These are phyloP conservation scores for Endotrypanum monterogeii DNA, from an alignment of 208 protist species.

Conservation along the genomic window DNA sequence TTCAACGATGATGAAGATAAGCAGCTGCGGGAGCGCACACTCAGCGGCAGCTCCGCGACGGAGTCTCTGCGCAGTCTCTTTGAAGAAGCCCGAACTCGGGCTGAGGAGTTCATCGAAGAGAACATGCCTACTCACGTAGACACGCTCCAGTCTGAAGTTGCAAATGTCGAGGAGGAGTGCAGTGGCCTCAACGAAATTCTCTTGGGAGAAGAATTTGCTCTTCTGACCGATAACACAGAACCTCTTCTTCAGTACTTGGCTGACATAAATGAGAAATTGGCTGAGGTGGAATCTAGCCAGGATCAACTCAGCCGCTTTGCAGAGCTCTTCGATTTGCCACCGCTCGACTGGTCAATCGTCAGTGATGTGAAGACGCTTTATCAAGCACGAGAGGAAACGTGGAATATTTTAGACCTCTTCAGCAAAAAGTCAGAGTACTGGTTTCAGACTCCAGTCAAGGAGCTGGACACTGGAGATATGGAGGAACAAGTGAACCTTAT, in stretches of 20 bases:
- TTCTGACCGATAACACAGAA: constrained; percentile 77
- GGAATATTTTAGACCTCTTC: constrained; percentile 83
- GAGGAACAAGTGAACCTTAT: constrained; percentile 88
- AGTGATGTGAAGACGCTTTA: constrained; percentile 59
- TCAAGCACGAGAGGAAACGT: constrained; percentile 75
- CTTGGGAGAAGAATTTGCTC: constrained; percentile 84
- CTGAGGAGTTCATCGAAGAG: constrained; percentile 90
- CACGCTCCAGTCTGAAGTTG: constrained; percentile 68
- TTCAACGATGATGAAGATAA: constrained; percentile 90
- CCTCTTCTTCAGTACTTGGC: constrained; percentile 86
- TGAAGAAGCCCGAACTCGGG: constrained; percentile 81
- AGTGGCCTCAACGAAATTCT: constrained; percentile 83
- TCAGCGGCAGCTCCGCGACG: constrained; percentile 66
- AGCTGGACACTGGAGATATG: constrained; percentile 83
- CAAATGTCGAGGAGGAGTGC: constrained; percentile 88
- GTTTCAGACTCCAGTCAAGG: constrained; percentile 81
- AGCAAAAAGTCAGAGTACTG: constrained; percentile 83
- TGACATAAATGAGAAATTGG: constrained; percentile 78
- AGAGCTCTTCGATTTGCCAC: constrained; percentile 75
- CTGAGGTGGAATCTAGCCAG: constrained; percentile 72
- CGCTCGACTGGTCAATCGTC: constrained; percentile 87
- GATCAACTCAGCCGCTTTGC: constrained; percentile 80
- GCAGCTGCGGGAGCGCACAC: constrained; percentile 85
- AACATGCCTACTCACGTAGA: constrained; percentile 76
- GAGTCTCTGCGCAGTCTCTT: constrained; percentile 80